Evolutionary conservation across 176 grass and related monocot genomes (phyloP).

Genomic region (Puya raimondii): DNA sequence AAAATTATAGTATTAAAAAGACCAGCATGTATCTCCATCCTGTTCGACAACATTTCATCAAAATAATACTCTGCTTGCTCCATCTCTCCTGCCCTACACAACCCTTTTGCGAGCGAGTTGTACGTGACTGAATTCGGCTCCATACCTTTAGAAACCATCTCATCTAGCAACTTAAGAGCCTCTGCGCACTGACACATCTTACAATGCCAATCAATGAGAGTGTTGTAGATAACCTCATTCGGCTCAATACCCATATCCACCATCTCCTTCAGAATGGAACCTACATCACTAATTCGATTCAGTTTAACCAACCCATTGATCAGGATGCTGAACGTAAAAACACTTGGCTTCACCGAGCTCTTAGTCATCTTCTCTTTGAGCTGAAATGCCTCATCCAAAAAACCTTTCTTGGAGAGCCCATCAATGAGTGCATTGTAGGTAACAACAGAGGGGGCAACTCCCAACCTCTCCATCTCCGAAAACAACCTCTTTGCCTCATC

Average conservation of each 20-base stretch:
- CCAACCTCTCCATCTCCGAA: conserved; percentile 37
- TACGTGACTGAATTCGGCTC: conserved; percentile 60
- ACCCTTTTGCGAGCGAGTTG: conserved; percentile 45
- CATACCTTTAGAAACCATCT: conserved; percentile 54
- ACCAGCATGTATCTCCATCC: conserved; percentile 50
- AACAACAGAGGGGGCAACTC: conserved; percentile 30
- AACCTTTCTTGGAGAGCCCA: conserved; percentile 56
- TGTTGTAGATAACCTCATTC: conserved; percentile 80
- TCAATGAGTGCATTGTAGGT: conserved; percentile 70
- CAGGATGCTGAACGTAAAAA: conserved; percentile 69
- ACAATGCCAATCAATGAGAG: conserved; percentile 67
- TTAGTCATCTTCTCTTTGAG: conserved; percentile 57
- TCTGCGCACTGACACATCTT: conserved; percentile 35
- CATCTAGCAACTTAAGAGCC: conserved; percentile 42
- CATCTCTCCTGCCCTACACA: conserved; percentile 70
- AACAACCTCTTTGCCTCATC: conserved; percentile 44
- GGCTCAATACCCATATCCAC: conserved; percentile 36
- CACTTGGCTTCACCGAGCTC: conserved; percentile 34
- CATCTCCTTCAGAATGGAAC: conserved; percentile 49
- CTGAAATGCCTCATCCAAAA: conserved; percentile 53
- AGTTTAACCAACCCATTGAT: conserved; percentile 69
- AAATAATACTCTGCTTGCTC: conserved; percentile 50
- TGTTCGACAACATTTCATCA: conserved; percentile 59
- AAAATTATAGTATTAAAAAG: conserved; percentile 64
- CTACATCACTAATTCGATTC: conserved; percentile 38